A percentile compares a stretch with the other conserved stretches of the same genome.
phyloP scores from a whole-genome alignment of 2,329 filamentous ascomycete species.

The Sporothrix inflata region DNA sequence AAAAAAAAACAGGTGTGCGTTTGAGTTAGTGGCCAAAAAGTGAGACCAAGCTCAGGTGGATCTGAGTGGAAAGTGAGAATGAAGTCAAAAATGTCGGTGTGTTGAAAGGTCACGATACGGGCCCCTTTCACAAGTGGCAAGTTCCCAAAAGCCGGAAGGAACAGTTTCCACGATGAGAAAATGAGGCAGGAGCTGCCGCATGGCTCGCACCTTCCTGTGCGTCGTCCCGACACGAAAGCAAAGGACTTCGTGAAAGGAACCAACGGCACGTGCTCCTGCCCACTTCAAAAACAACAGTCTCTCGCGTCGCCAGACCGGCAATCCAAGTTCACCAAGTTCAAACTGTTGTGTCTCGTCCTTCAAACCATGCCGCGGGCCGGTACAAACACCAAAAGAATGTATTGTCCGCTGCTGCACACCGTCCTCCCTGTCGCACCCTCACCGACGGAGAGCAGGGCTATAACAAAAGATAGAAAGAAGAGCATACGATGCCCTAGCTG shows the following conservation, averaged over 20 bases:
- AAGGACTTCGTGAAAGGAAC: background rate
- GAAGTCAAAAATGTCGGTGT: background rate
- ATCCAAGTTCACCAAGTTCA: background rate
- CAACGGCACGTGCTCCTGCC: background rate
- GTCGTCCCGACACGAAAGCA: background rate
- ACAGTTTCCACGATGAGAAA: conserved; percentile 1
- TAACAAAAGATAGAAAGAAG: background rate
- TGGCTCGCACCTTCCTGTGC: conserved; percentile 7
- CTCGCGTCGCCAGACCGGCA: background rate
- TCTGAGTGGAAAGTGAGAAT: conserved; percentile 1
- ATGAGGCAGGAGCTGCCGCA: background rate
- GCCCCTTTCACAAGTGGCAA: background rate
- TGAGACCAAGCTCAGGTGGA: background rate
- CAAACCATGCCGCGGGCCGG: background rate
- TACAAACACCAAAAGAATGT: background rate
- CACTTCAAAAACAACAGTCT: background rate
- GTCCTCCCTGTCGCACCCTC: background rate
- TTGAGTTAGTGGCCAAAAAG: background rate
- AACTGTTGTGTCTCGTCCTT: background rate
- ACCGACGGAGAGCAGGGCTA: background rate
- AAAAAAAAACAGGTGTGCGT: too few relatives aligned
- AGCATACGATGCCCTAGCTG: too few relatives aligned
- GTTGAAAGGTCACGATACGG: background rate
- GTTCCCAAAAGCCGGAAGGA: conserved; percentile 10
- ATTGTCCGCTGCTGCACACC: background rate